phyloP scores from a whole-genome alignment of 2,329 filamentous ascomycete species.

The Bipolaris victoriae region DNA sequence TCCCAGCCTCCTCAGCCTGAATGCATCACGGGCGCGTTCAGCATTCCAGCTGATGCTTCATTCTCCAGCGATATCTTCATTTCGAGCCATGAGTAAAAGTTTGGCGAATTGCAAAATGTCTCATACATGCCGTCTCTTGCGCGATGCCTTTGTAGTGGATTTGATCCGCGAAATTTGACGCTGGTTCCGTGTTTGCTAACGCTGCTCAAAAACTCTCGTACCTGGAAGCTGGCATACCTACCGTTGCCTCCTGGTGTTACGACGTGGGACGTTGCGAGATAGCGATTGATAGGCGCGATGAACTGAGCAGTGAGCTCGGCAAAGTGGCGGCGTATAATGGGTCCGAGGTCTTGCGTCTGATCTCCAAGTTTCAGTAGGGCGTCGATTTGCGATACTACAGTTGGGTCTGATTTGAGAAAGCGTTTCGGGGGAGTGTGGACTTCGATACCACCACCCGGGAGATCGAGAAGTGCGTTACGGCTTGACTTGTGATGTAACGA shows the following conservation, averaged over 20 bases:
- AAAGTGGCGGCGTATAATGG: slow-evolving; percentile 51
- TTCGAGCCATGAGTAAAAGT: slow-evolving; percentile 52
- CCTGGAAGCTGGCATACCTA: slow-evolving; percentile 49
- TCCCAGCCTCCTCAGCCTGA: not conserved
- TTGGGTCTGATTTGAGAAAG: slow-evolving; percentile 48
- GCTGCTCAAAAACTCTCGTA: slow-evolving; percentile 46
- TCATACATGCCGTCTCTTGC: slow-evolving; percentile 47
- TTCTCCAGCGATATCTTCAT: slow-evolving; percentile 52
- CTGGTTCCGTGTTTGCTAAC: slow-evolving; percentile 49
- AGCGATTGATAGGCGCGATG: slow-evolving; percentile 50
- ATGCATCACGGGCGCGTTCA: slow-evolving; percentile 17
- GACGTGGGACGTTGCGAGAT: slow-evolving; percentile 47
- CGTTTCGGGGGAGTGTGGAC: slow-evolving; percentile 45
- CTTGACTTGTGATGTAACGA: slow-evolving; percentile 46
- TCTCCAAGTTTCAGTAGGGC: slow-evolving; percentile 39
- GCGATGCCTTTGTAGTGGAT: slow-evolving; percentile 47
- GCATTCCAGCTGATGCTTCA: slow-evolving; percentile 48
- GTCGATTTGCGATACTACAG: slow-evolving; percentile 45
- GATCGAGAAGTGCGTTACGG: slow-evolving; percentile 46
- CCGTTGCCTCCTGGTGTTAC: slow-evolving; percentile 45
- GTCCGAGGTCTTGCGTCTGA: slow-evolving; percentile 43
- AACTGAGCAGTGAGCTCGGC: slow-evolving; percentile 51
- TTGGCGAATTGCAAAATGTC: slow-evolving; percentile 47
- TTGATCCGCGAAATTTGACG: slow-evolving; percentile 48
- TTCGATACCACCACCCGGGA: slow-evolving; percentile 50